Evolutionary conservation across 257 asterid genomes (phyloP), one percentile per base, ranked within the genome.

Genomic region (Primulina huaijiensis): DNA sequence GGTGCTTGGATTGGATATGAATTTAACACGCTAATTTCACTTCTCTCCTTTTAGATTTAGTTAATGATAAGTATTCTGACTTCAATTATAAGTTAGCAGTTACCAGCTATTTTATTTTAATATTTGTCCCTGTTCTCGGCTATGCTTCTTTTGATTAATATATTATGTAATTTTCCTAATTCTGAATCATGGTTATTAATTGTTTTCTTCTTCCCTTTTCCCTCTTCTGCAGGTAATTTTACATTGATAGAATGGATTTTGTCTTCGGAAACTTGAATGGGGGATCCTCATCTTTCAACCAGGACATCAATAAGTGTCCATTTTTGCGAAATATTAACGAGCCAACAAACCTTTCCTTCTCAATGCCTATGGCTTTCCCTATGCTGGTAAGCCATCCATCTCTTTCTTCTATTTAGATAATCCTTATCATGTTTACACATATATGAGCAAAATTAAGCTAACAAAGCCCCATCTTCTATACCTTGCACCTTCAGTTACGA

Each of bases 251-350:
- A 77, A 90, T 92, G 98, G 95, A 90, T 4, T 81, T 83, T 81
- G 17, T 86, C 76, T 81, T 73, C 66, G 83, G 90, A 81, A 79
- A 78, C 72, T 50, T 76, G 77, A 81, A 70, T 40, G 89, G 81
- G 61, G 91, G 86, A 64, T 86, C 91, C 71, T 78, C 86, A 25
- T 60, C 74, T 23, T 75, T 80, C 72, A 82, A 84, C 77, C 86
- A 79, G 75, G 91, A 82, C 83, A 86, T 83, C 66, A 67, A 72
- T 64, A 88, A 84, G 80, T 93, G 98, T 70, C 98, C 98, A 40
- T 93, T 93, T 83, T 78, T 93, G 92, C 85, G 89, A 72, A 90
- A 89, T 88, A 90, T 93, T 73, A 86, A 84, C 72, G 95, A 90
- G 77, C 96, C 98, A 19, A 93, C 96, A 56, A 86, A 86, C 80